Conservation (phyloP, 2,329 filamentous ascomycete genomes). For the Colletotrichum chlorophyti region DNA sequence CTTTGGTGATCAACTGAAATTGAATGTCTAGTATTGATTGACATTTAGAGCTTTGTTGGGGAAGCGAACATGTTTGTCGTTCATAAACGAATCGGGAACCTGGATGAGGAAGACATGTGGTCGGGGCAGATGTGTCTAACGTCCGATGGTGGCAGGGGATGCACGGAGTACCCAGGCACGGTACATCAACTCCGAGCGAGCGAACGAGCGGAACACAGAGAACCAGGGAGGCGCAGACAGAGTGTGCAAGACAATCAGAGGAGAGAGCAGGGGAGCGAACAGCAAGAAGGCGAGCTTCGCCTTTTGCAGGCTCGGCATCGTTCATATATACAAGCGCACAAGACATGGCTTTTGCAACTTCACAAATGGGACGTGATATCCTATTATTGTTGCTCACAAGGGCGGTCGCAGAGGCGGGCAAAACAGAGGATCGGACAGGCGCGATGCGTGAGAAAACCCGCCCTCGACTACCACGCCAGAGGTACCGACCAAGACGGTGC, state of each 20-base stretch:
- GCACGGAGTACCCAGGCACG: constrained; percentile 16
- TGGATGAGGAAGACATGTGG: constrained; percentile 10
- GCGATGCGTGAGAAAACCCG: neutral
- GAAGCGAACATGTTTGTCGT: no score
- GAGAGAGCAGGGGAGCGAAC: neutral
- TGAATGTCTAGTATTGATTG: neutral
- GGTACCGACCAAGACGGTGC: no score
- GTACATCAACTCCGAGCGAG: constrained; percentile 7
- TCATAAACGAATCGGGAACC: neutral
- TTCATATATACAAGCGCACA: neutral
- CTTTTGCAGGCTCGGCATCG: no score
- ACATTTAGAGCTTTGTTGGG: no score
- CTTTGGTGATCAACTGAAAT: neutral
- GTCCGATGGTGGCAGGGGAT: constrained; percentile 21
- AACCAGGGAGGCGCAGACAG: constrained; percentile 6
- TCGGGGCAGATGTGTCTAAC: constrained; percentile 15
- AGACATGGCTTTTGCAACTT: no score
- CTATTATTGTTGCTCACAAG: no score
- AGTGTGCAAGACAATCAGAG: neutral
- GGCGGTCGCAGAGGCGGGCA: neutral
- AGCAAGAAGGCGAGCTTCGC: no score
- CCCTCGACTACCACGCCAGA: constrained; percentile 3
- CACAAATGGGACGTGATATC: no score
- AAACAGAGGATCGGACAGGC: neutral
- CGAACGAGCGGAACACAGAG: constrained; percentile 10